Percentiles rank a stretch among this genome's conserved stretches.
These are phyloP conservation scores for Euphrasia arctica DNA, from an alignment of 305 asterid species.

Conservation along the genomic window DNA sequence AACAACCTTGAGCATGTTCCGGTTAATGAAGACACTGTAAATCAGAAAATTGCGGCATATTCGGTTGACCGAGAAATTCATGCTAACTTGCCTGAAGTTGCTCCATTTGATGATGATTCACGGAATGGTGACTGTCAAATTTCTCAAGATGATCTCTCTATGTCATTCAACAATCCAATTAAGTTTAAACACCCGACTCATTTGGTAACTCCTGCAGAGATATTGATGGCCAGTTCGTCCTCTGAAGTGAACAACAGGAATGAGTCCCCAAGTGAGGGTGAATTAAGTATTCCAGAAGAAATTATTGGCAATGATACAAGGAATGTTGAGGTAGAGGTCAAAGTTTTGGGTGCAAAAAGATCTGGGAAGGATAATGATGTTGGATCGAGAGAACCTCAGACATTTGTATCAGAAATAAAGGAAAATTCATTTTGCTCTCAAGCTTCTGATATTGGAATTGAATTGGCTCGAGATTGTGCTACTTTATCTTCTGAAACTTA, in stretches of 20 bases:
- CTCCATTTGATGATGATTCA: slow-evolving; percentile 52
- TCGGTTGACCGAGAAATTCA: slow-evolving; percentile 66
- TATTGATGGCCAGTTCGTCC: slow-evolving; percentile 72
- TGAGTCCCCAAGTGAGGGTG: slow-evolving; percentile 58
- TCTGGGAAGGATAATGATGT: slow-evolving; percentile 46
- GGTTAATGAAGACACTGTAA: slow-evolving; percentile 41
- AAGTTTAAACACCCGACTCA: slow-evolving; percentile 95
- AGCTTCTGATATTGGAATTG: slow-evolving; percentile 79
- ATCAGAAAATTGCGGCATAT: slow-evolving; percentile 51
- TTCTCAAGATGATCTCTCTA: slow-evolving; percentile 54
- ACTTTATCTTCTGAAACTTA: slow-evolving; percentile 56
- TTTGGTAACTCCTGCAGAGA: slow-evolving; percentile 87
- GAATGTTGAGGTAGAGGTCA: slow-evolving; percentile 63
- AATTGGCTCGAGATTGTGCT: slow-evolving; percentile 65
- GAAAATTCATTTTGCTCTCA: slow-evolving; percentile 77
- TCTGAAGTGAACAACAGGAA: slow-evolving; percentile 56
- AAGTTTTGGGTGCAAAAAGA: slow-evolving; percentile 65
- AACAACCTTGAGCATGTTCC: slow-evolving; percentile 56
- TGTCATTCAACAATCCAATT: slow-evolving; percentile 43
- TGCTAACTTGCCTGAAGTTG: slow-evolving; percentile 53
- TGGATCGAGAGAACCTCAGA: slow-evolving; percentile 47
- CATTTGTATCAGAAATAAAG: slow-evolving; percentile 56
- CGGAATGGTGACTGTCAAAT: slow-evolving; percentile 46
- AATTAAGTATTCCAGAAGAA: slow-evolving; percentile 57
- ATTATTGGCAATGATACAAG: slow-evolving; percentile 43